A percentile compares a stretch with the other conserved stretches of the same genome.
Evolutionary conservation across 2,329 filamentous ascomycete species (phyloP).

Genomic region (Sclerotinia subarctica): DNA sequence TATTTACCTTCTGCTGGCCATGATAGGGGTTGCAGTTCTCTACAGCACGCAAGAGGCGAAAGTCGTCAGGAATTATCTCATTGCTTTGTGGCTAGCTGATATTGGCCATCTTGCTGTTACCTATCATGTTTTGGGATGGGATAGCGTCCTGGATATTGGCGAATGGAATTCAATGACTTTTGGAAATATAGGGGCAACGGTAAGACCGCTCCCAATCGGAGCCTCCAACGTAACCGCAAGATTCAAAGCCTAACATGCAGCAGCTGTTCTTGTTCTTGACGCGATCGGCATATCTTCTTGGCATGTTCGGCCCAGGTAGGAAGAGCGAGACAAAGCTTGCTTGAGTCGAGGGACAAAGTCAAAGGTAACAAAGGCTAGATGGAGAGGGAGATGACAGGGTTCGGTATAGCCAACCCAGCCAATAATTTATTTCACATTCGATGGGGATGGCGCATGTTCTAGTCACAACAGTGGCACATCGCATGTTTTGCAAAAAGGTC

Average conservation of each 20-base stretch:
- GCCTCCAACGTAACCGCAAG: background rate
- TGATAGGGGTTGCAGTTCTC: constrained; percentile 62
- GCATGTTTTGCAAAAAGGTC: background rate
- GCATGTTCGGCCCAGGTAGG: constrained; percentile 53
- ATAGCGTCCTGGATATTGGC: constrained; percentile 50
- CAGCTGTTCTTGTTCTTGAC: constrained; percentile 55
- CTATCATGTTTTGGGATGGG: constrained; percentile 55
- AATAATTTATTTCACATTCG: background rate
- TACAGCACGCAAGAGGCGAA: constrained; percentile 61
- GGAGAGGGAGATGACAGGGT: too few species aligned
- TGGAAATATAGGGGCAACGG: constrained; percentile 68
- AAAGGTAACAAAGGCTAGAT: background rate
- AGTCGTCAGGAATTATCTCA: constrained; percentile 64
- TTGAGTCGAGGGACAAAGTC: background rate
- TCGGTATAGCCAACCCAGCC: background rate
- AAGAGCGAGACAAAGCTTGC: background rate
- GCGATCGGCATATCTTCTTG: constrained; percentile 56
- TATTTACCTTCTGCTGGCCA: constrained; percentile 61
- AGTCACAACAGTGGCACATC: background rate
- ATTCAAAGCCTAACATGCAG: constrained; percentile 6
- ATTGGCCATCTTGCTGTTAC: constrained; percentile 65
- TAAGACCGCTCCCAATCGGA: constrained; percentile 35
- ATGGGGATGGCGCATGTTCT: background rate
- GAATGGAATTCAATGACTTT: constrained; percentile 69
- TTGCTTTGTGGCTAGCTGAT: constrained; percentile 63